Percentiles rank a stretch among this genome's conserved stretches.
Conservation (phyloP, 768 basidiomycete genomes). For the Galerina marginata region DNA sequence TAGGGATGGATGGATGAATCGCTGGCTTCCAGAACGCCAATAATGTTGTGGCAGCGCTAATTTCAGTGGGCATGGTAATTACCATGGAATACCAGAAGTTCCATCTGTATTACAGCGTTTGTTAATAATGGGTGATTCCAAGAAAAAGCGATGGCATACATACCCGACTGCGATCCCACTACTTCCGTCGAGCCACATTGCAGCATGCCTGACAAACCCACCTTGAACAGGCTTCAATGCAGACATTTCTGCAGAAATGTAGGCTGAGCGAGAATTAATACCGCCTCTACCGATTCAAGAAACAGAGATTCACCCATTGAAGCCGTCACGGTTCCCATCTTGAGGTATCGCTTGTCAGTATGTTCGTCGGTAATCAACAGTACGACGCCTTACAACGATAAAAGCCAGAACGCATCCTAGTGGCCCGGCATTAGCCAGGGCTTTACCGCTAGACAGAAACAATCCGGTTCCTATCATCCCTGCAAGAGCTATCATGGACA, state of each 20-base stretch:
- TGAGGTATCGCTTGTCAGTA: background rate
- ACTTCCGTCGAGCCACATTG: constrained; percentile 54
- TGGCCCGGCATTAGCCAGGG: constrained; percentile 57
- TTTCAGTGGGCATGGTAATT: constrained; percentile 54
- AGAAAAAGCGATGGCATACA: background rate
- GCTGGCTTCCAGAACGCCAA: constrained; percentile 42
- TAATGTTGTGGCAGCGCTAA: constrained; percentile 56
- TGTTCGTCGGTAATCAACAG: background rate
- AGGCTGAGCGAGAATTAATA: constrained; percentile 22
- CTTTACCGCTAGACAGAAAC: constrained; percentile 57
- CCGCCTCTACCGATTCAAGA: background rate
- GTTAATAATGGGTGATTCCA: background rate
- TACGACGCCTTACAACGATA: constrained; percentile 38
- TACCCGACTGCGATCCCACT: constrained; percentile 33
- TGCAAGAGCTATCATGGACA: constrained; percentile 37
- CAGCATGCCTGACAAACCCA: constrained; percentile 56
- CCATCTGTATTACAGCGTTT: constrained; percentile 23
- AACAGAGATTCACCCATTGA: constrained; percentile 28
- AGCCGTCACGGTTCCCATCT: constrained; percentile 40
- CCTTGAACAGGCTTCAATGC: constrained; percentile 65
- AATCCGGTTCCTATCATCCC: constrained; percentile 59
- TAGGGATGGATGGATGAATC: constrained; percentile 28
- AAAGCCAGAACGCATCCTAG: constrained; percentile 54
- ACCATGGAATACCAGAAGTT: constrained; percentile 50
- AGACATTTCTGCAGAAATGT: constrained; percentile 55